phyloP scores from a whole-genome alignment of 768 basidiomycete genomes.

The Phlebiopsis flavidoalba region DNA sequence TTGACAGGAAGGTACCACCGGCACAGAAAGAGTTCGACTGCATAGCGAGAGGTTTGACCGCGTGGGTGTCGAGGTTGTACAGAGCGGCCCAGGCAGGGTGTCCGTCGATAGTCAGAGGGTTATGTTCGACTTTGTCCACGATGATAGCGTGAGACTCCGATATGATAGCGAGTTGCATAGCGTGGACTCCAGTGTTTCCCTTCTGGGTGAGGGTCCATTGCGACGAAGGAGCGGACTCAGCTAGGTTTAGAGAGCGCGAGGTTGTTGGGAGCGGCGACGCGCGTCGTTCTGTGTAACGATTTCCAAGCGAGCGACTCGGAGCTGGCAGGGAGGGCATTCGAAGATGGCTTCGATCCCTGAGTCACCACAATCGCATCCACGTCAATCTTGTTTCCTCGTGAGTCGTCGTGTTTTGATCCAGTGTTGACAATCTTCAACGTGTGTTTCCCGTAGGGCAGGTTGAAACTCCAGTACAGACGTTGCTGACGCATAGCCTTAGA shows the following conservation, averaged over 20 bases:
- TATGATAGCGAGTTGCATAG: conserved; percentile 72
- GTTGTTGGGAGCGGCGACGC: not conserved
- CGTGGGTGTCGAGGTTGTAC: conserved; percentile 63
- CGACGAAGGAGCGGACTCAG: conserved; percentile 3
- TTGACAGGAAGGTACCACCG: conserved; percentile 70
- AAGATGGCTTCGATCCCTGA: conserved; percentile 23
- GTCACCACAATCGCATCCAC: conserved; percentile 69
- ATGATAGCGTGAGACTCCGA: conserved; percentile 67
- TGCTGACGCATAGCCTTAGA: conserved; percentile 43
- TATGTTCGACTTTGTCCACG: conserved; percentile 84
- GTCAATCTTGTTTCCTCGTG: conserved; percentile 36
- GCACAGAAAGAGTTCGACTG: conserved; percentile 86
- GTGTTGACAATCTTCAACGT: conserved; percentile 59
- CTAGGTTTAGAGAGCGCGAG: not conserved
- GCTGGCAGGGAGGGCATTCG: not conserved
- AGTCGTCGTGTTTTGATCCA: conserved; percentile 35
- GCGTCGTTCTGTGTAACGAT: conserved; percentile 8
- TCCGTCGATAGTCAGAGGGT: conserved; percentile 64
- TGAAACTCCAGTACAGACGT: conserved; percentile 57
- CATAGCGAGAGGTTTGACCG: conserved; percentile 55
- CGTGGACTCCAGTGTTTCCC: conserved; percentile 71
- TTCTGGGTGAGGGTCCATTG: conserved; percentile 58
- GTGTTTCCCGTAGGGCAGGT: conserved; percentile 48
- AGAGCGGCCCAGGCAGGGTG: conserved; percentile 82
- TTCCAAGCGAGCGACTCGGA: not conserved